Conservation (phyloP, 768 basidiomycete species). For the Termitomyces sp. region DNA sequence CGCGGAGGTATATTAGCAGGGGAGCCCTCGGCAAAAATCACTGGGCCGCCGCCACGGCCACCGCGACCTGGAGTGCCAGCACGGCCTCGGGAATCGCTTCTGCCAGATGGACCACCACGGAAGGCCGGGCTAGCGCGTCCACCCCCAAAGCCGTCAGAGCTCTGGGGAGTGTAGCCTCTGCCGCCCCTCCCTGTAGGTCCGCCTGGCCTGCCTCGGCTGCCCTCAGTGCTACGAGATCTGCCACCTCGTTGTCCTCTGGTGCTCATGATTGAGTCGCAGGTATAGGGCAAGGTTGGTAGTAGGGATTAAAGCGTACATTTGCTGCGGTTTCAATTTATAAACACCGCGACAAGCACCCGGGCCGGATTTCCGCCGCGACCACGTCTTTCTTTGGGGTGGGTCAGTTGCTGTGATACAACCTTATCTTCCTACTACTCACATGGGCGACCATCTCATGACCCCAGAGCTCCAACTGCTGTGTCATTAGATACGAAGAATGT, state of each 20-base stretch:
- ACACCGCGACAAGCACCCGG: neutral
- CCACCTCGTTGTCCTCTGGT: conserved; percentile 16
- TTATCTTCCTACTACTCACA: neutral
- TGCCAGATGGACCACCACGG: conserved; percentile 17
- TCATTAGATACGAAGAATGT: neutral
- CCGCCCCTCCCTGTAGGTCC: conserved; percentile 15
- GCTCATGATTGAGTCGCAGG: conserved; percentile 14
- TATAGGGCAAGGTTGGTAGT: conserved; percentile 12
- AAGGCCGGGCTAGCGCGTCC: conserved; percentile 15
- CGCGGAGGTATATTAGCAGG: conserved; percentile 30
- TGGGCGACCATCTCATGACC: neutral
- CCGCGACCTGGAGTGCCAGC: conserved; percentile 18
- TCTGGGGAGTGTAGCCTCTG: conserved; percentile 9
- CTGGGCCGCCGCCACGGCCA: conserved; percentile 23
- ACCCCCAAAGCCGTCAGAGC: conserved; percentile 12
- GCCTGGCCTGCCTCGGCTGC: conserved; percentile 7
- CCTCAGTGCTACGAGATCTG: conserved; percentile 10
- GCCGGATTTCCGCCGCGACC: neutral
- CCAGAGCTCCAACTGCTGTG: neutral
- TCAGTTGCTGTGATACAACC: neutral
- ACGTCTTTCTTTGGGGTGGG: neutral
- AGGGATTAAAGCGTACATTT: neutral
- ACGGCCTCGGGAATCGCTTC: conserved; percentile 19
- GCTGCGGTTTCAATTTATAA: neutral
- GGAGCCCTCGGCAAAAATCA: conserved; percentile 31